Evolutionary conservation across 2,329 filamentous ascomycete species (phyloP).

Genomic region (Macroventuria anomochaeta): DNA sequence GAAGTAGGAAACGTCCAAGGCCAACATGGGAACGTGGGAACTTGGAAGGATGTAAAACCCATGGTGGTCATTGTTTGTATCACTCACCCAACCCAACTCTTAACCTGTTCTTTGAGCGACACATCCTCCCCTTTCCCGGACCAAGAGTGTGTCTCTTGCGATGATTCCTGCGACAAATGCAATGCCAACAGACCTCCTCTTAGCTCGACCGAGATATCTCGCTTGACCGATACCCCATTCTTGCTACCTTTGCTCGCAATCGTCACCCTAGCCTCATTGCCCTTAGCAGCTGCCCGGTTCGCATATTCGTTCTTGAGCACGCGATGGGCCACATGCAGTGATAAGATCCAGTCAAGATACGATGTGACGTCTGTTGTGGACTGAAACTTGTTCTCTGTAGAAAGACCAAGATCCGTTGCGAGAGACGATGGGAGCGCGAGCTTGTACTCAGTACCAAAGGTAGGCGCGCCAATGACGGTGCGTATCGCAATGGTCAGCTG

Average conservation of each 20-base stretch:
- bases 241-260: constrained; percentile 32
- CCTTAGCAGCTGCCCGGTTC: constrained; percentile 25
- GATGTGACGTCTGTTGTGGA: constrained; percentile 36
- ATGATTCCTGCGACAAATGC: constrained; percentile 17
- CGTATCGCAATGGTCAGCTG: constrained; percentile 37
- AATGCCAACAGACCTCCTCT: constrained; percentile 26
- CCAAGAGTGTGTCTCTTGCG: constrained; percentile 34
- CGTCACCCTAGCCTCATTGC: constrained; percentile 31
- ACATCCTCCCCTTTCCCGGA: constrained; percentile 20
- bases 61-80: not conserved
- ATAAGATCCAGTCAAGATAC: constrained; percentile 44
- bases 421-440: constrained; percentile 41
- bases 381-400: constrained; percentile 39
- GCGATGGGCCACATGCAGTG: constrained; percentile 40
- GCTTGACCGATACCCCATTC: constrained; percentile 24
- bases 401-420: constrained; percentile 36
- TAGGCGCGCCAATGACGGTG: constrained; percentile 43
- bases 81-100: constrained; percentile 31
- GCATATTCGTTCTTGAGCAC: constrained; percentile 35
- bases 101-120: constrained; percentile 33
- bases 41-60: too few species aligned
- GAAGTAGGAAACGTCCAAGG: not conserved
- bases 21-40: too few species aligned
- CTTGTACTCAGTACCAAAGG: constrained; percentile 45
- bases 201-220: constrained; percentile 32